These are phyloP conservation scores for Tephrocybe sp. DNA, from an alignment of 768 basidiomycete species.

Conservation along the genomic window DNA sequence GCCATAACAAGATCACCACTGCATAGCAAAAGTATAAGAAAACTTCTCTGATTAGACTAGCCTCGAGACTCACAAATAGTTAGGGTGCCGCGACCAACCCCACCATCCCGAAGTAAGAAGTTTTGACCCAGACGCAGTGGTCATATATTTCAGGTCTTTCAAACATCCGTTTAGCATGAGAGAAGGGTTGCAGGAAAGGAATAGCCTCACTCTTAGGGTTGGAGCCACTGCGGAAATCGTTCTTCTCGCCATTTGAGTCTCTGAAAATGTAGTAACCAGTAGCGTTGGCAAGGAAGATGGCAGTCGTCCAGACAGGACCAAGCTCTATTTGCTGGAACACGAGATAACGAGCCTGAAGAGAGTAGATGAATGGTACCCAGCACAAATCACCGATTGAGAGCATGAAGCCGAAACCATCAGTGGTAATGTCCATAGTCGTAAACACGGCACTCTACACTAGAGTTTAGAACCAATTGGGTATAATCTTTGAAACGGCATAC, in stretches of 20 bases:
- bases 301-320: constrained; percentile 51
- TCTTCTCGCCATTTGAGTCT: constrained; percentile 87
- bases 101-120: constrained; percentile 97
- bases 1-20: constrained; percentile 66
- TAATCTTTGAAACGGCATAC: constrained; percentile 33
- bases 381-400: constrained; percentile 87
- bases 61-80: constrained; percentile 61
- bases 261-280: constrained; percentile 93
- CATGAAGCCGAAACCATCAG: constrained; percentile 99
- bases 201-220: constrained; percentile 83
- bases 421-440: constrained; percentile 96
- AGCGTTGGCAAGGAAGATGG: constrained; percentile 61
- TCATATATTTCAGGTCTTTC: constrained; percentile 17
- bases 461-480: background rate
- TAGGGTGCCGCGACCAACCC: constrained; percentile 92
- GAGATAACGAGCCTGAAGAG: constrained; percentile 91
- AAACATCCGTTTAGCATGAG: background rate
- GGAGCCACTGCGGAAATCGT: constrained; percentile 88
- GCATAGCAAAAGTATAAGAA: background rate
- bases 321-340: constrained; percentile 86
- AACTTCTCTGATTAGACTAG: background rate
- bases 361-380: constrained; percentile 95
- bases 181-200: background rate
- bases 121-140: constrained; percentile 82
- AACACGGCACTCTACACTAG: constrained; percentile 71